These are phyloP conservation scores for Quercus lobata DNA, from an alignment of 331 rosid genomes.

Conservation along the genomic window DNA sequence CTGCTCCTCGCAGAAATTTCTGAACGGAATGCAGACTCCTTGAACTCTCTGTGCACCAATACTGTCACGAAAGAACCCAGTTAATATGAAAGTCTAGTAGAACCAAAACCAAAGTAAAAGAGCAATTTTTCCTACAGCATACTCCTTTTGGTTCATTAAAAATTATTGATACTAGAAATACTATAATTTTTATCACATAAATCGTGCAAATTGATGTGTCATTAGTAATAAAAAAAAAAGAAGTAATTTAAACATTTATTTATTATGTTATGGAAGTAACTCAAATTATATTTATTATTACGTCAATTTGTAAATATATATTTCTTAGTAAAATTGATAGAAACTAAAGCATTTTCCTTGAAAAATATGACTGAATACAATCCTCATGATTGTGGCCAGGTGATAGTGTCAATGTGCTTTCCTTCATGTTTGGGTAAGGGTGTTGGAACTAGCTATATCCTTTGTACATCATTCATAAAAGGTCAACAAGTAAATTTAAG, in stretches of 20 bases:
- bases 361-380: background rate
- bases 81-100: conserved; percentile 4
- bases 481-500: background rate
- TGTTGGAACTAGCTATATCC: background rate
- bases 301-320: too few species aligned
- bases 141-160: background rate
- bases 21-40: conserved; percentile 54
- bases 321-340: too few species aligned
- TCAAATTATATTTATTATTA: too few species aligned
- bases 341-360: too few species aligned
- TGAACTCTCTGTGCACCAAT: conserved; percentile 86
- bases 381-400: background rate
- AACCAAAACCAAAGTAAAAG: background rate
- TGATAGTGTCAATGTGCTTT: background rate
- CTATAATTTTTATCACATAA: too few species aligned
- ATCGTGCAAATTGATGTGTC: too few species aligned
- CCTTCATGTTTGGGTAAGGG: background rate
- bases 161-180: too few species aligned
- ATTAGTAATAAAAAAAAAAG: too few species aligned
- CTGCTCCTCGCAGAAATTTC: conserved; percentile 47
- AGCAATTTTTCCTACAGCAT: background rate
- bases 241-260: too few species aligned
- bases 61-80: conserved; percentile 42
- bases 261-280: too few species aligned
- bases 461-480: background rate